These are phyloP conservation scores for Taiwanofungus camphoratus DNA, from an alignment of 1,284 basidiomycete species.

Conservation along the genomic window DNA sequence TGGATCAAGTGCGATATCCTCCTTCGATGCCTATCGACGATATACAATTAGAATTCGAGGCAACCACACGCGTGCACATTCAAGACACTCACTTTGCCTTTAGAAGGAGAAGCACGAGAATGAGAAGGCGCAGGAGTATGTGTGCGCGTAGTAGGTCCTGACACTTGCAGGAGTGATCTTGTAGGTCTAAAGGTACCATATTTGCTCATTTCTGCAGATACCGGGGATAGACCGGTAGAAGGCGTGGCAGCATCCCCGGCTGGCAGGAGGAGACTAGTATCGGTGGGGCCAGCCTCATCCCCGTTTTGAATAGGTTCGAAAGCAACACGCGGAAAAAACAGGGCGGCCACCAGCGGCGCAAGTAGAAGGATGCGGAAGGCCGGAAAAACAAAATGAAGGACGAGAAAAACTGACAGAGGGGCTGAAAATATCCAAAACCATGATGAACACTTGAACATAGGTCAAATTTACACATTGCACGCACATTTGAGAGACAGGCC, in stretches of 20 bases:
- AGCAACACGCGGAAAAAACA: conserved; percentile 52
- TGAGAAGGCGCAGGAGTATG: conserved; percentile 54
- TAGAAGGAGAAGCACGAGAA: conserved; percentile 26
- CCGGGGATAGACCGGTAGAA: conserved; percentile 42
- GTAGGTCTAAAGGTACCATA: conserved; percentile 69
- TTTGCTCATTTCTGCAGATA: conserved; percentile 46
- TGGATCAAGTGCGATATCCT: conserved; percentile 56
- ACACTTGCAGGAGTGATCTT: conserved; percentile 43
- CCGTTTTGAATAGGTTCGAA: conserved; percentile 47
- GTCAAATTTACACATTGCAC: conserved; percentile 17
- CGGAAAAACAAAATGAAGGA: conserved; percentile 59
- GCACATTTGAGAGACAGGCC: conserved; percentile 39
- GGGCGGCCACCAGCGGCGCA: conserved; percentile 47
- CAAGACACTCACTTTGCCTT: conserved; percentile 19
- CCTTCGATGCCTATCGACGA: conserved; percentile 42
- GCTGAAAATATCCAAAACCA: conserved; percentile 11
- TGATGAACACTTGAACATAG: background rate
- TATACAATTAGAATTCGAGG: conserved; percentile 14
- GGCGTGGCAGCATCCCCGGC: conserved; percentile 35
- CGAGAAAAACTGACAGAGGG: conserved; percentile 35
- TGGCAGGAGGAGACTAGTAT: conserved; percentile 48
- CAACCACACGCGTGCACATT: conserved; percentile 11
- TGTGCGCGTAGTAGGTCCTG: conserved; percentile 53
- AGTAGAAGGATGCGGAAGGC: conserved; percentile 61
- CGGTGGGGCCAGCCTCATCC: conserved; percentile 39